These are phyloP conservation scores for Stentor coeruleus DNA, from an alignment of 73 alveolate genomes.

Conservation along the genomic window DNA sequence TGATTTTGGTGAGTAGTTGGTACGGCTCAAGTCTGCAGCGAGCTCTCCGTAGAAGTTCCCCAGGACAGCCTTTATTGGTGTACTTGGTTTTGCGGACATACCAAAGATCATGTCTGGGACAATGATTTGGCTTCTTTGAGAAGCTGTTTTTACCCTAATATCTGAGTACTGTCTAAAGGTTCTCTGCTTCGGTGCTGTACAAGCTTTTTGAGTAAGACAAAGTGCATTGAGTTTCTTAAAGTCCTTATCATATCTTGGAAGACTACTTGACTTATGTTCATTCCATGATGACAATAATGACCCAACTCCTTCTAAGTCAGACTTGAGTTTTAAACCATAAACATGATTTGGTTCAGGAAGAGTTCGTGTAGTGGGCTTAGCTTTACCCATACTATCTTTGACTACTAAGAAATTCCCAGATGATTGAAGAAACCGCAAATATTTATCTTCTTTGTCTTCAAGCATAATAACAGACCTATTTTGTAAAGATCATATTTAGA, in stretches of 20 bases:
- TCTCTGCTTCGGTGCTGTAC: not conserved
- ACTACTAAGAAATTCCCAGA: conserved; percentile 57
- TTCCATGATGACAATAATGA: conserved; percentile 34
- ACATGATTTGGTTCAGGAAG: conserved; percentile 71
- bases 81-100: not conserved
- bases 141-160: no score
- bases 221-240: not conserved
- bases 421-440: conserved; percentile 28
- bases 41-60: not conserved
- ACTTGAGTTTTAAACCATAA: conserved; percentile 68
- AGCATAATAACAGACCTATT: no score
- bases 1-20: no score
- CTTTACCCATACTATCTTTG: conserved; percentile 82
- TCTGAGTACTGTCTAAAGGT: not conserved
- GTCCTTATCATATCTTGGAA: not conserved
- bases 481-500: no score
- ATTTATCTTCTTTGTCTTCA: not conserved
- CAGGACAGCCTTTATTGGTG: not conserved
- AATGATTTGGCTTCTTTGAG: no score
- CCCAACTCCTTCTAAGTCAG: conserved; percentile 76
- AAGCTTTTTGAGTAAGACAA: not conserved
- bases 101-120: not conserved
- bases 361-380: conserved; percentile 64
- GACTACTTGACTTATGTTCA: not conserved
- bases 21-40: not conserved